Percentiles rank a stretch among this genome's conserved stretches.
phyloP scores from a whole-genome alignment of 2,329 filamentous ascomycete species.

The Aspergillus persii region DNA sequence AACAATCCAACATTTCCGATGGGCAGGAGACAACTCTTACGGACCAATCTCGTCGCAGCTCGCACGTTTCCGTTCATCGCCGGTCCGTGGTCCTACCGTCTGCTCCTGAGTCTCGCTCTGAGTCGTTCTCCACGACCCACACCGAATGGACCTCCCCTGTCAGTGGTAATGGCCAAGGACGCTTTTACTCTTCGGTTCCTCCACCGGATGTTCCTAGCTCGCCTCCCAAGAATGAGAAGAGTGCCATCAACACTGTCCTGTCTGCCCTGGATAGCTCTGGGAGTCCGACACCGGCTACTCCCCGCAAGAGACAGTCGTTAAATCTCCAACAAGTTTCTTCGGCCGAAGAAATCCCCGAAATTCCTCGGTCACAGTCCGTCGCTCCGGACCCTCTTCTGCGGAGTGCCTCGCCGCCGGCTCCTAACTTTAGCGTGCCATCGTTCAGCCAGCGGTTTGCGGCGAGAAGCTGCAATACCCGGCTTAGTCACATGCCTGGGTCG shows the following conservation, averaged over 20 bases:
- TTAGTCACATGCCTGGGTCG: constrained; percentile 17
- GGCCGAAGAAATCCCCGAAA: constrained; percentile 19
- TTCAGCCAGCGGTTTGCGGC: constrained; percentile 40
- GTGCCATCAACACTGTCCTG: constrained; percentile 14
- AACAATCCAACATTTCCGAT: constrained; percentile 21
- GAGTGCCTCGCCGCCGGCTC: constrained; percentile 35
- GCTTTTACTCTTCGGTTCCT: constrained; percentile 16
- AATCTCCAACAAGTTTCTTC: constrained; percentile 15
- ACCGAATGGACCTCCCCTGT: constrained; percentile 22
- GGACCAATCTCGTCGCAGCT: constrained; percentile 28
- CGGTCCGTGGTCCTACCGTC: constrained; percentile 24
- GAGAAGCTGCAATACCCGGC: constrained; percentile 13
- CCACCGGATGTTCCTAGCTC: constrained; percentile 17
- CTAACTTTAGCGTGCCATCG: constrained; percentile 43
- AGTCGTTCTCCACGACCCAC: constrained; percentile 27
- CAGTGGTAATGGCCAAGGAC: constrained; percentile 9
- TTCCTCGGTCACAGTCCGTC: constrained; percentile 21
- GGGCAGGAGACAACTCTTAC: constrained; percentile 24
- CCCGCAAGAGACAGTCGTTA: constrained; percentile 28
- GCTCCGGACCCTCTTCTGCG: constrained; percentile 26
- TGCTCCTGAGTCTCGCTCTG: constrained; percentile 26
- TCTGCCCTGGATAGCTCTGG: constrained; percentile 13
- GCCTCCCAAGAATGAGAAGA: constrained; percentile 13
- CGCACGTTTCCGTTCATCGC: constrained; percentile 29
- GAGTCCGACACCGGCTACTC: constrained; percentile 23